These are phyloP conservation scores for Bassia scoparia DNA, from an alignment of 148 eudicot species.

Conservation along the genomic window DNA sequence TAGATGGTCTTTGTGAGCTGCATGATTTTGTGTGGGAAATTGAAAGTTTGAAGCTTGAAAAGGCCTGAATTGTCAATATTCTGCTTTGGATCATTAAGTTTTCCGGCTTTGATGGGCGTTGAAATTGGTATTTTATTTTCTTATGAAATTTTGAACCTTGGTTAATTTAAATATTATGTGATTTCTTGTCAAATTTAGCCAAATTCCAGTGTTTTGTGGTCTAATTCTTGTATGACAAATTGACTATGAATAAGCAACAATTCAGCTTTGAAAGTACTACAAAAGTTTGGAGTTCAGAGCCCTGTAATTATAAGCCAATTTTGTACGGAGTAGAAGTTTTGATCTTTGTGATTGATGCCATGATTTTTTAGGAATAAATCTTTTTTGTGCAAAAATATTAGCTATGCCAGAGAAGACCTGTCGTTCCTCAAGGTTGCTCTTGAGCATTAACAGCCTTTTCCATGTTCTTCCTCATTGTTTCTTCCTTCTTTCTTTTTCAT, in stretches of 20 bases:
- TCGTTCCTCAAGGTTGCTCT: slow-evolving; percentile 47
- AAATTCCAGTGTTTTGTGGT: slow-evolving; percentile 10
- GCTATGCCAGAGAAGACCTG: slow-evolving; percentile 53
- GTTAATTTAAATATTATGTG: slow-evolving; percentile 6
- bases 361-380: slow-evolving; percentile 23
- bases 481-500: slow-evolving; percentile 53
- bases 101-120: slow-evolving; percentile 1
- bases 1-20: slow-evolving; percentile 3
- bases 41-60: slow-evolving; percentile 15
- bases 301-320: neutral
- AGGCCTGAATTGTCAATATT: neutral
- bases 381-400: slow-evolving; percentile 21
- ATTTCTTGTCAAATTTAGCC: slow-evolving; percentile 13
- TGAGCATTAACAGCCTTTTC: slow-evolving; percentile 45
- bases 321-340: neutral
- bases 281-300: neutral
- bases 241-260: neutral
- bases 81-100: neutral
- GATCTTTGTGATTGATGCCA: neutral
- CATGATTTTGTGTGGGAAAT: slow-evolving; percentile 16
- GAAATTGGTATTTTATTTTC: slow-evolving; percentile 12
- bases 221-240: neutral
- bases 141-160: slow-evolving; percentile 14
- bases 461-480: slow-evolving; percentile 43
- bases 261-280: neutral